Evolutionary conservation across 768 basidiomycete species (phyloP), one percentile per base, ranked within the genome.

Genomic region (Hemileccinum impolitum): DNA sequence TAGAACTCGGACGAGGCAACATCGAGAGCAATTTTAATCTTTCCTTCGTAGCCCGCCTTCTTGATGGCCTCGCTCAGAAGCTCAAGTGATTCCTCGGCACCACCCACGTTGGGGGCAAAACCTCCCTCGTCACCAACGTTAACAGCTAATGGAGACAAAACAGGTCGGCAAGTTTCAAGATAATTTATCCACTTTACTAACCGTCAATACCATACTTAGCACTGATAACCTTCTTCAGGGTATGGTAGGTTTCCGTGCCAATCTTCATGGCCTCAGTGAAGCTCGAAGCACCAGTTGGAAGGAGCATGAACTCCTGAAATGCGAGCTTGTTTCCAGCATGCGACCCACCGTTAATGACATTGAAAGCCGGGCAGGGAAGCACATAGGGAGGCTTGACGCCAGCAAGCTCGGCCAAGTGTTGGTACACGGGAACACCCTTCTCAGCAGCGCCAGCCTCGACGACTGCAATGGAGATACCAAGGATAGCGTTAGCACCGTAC

Each of bases 71-170:
- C 92, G 37, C 81, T 79, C 53, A 99, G 80, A 62, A 99, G 84
- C 62, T 99, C 95, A 55, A 98, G 90, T 31, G 94, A 91, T 71
- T 98, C 96, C 54, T 97, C 96, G 51, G 96, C 93, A 62, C 94
- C 91, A 51, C 85, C 84, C 58, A 98, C 95, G 74, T 97, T 98
- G 60, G 96, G 96, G 28, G 96, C 96, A 64, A 99, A 99, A 51
- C 96, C 96, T 75, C 96, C 96, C 79, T 99, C 96, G 60, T 99
- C 96, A 74, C 96, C 96, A 61, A 99, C 95, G 67, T 98, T 99
- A 69, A 94, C 92, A 60, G 95, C 95, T 96, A 35, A 31, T 30
- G 39, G 47, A 53, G 15, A 54, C 36, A 59, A 32, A 12, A 25
- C 8, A 42, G n/a, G 17, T 45, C 25, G 51, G 46, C 39, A 23